Percentiles rank a stretch among this genome's conserved stretches.
phyloP scores from a whole-genome alignment of 768 basidiomycete genomes.

The Suillus decipiens region DNA sequence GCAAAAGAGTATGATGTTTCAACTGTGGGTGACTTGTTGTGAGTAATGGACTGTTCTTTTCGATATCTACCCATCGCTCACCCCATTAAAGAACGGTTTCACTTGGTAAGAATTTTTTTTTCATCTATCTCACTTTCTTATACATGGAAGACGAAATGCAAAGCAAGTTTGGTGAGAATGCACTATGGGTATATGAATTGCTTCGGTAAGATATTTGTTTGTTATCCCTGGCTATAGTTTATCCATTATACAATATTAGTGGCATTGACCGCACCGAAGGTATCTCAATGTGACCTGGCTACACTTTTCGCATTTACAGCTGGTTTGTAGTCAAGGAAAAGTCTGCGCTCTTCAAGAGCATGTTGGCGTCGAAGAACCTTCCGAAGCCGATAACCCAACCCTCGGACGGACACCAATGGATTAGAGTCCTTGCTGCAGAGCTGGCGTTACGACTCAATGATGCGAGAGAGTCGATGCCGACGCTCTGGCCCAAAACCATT shows the following conservation, averaged over 20 bases:
- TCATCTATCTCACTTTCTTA: neutral
- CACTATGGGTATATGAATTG: slow-evolving; percentile 92
- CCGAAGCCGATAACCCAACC: slow-evolving; percentile 72
- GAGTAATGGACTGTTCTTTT: slow-evolving; percentile 31
- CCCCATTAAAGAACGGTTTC: slow-evolving; percentile 46
- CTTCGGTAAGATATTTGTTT: slow-evolving; percentile 57
- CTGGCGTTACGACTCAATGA: slow-evolving; percentile 83
- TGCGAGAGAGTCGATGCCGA: slow-evolving; percentile 68
- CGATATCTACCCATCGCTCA: neutral
- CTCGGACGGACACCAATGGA: slow-evolving; percentile 86
- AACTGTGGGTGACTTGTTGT: slow-evolving; percentile 91
- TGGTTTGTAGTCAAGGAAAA: slow-evolving; percentile 77
- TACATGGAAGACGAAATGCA: slow-evolving; percentile 68
- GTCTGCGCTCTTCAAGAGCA: slow-evolving; percentile 78
- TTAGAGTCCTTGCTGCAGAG: slow-evolving; percentile 89
- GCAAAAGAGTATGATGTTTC: slow-evolving; percentile 87
- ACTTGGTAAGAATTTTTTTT: slow-evolving; percentile 46
- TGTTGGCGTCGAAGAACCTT: slow-evolving; percentile 96
- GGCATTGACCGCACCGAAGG: slow-evolving; percentile 91
- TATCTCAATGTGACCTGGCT: slow-evolving; percentile 29
- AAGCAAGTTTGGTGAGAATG: slow-evolving; percentile 75
- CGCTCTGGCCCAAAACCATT: slow-evolving; percentile 91
- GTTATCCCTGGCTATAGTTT: neutral
- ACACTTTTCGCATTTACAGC: slow-evolving; percentile 11
- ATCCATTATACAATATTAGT: slow-evolving; percentile 35